A percentile compares a stretch with the other conserved stretches of the same genome.
phyloP scores from a whole-genome alignment of 306 rosid genomes.

The Clitoria ternatea region DNA sequence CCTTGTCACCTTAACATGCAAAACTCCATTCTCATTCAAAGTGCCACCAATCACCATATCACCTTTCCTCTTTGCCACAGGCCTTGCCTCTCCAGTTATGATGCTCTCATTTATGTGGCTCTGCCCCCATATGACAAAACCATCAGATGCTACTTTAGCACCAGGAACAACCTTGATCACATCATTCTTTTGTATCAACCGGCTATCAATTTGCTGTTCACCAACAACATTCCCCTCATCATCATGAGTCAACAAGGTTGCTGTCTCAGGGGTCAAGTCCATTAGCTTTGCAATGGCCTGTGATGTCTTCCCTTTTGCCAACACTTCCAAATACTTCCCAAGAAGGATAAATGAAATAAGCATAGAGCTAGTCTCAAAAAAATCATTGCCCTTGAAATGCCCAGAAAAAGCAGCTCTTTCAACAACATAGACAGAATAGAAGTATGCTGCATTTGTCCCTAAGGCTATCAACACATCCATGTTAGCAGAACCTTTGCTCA shows the following conservation, averaged over 20 bases:
- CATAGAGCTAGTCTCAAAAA: conserved; percentile 88
- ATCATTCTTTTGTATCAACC: conserved; percentile 68
- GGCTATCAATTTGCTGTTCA: conserved; percentile 57
- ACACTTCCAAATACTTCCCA: conserved; percentile 79
- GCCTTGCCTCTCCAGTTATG: conserved; percentile 81
- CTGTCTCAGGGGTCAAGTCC: conserved; percentile 68
- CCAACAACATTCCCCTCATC: conserved; percentile 41
- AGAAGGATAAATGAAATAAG: conserved; percentile 70
- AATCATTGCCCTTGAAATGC: conserved; percentile 62
- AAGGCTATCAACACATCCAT: conserved; percentile 84
- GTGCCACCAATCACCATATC: conserved; percentile 82
- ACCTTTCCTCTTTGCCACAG: conserved; percentile 52
- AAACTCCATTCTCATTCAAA: conserved; percentile 73
- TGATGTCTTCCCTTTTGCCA: conserved; percentile 81
- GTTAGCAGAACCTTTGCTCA: conserved; percentile 63
- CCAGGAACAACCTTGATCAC: conserved; percentile 69
- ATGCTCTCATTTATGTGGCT: conserved; percentile 85
- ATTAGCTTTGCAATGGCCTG: conserved; percentile 88
- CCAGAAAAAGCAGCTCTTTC: conserved; percentile 52
- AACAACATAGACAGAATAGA: conserved; percentile 68
- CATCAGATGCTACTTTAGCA: conserved; percentile 74
- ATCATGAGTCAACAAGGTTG: conserved; percentile 47
- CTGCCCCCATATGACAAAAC: conserved; percentile 61
- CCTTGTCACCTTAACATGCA: conserved; percentile 73
- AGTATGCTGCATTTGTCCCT: conserved; percentile 90